A percentile compares a stretch with the other conserved stretches of the same genome.
phyloP scores from a whole-genome alignment of 2,329 filamentous ascomycete genomes.

The Acephala macrosclerotiorum region DNA sequence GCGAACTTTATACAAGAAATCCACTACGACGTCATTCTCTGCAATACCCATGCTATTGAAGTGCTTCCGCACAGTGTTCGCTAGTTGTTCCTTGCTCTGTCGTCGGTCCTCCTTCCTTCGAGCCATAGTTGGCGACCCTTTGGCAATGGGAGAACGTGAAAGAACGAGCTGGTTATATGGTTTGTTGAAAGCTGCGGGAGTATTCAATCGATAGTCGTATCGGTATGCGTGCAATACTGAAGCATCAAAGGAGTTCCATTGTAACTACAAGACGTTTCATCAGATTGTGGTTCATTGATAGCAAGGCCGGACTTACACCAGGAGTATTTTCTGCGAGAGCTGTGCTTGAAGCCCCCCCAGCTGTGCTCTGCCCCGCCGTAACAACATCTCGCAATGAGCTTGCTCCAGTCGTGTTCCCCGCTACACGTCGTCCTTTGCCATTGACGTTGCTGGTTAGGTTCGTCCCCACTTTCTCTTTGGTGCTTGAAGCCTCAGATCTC shows the following conservation, averaged over 20 bases:
- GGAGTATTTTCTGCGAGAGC: conserved; percentile 35
- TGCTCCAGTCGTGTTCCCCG: conserved; percentile 31
- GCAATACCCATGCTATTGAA: conserved; percentile 82
- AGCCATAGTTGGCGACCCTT: conserved; percentile 79
- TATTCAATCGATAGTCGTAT: conserved; percentile 74
- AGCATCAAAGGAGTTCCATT: conserved; percentile 74
- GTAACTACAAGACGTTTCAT: conserved; percentile 48
- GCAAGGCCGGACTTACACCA: conserved; percentile 36
- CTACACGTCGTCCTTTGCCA: conserved; percentile 42
- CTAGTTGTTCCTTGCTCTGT: conserved; percentile 76
- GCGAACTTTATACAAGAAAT: conserved; percentile 46
- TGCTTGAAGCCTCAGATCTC: conserved; percentile 46
- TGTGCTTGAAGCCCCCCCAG: conserved; percentile 26
- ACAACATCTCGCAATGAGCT: conserved; percentile 43
- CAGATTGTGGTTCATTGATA: background rate
- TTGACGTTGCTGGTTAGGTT: conserved; percentile 32
- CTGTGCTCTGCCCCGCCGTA: conserved; percentile 30
- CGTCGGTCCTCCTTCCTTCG: conserved; percentile 68
- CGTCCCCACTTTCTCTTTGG: conserved; percentile 43
- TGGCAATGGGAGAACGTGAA: conserved; percentile 69
- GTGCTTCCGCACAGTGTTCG: conserved; percentile 77
- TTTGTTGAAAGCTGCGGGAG: conserved; percentile 73
- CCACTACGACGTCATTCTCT: conserved; percentile 84
- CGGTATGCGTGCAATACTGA: conserved; percentile 78
- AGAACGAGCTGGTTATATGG: conserved; percentile 69